A percentile compares a stretch with the other conserved stretches of the same genome.
Conservation (phyloP, 208 protist species). For the Porcisia hertigi region DNA sequence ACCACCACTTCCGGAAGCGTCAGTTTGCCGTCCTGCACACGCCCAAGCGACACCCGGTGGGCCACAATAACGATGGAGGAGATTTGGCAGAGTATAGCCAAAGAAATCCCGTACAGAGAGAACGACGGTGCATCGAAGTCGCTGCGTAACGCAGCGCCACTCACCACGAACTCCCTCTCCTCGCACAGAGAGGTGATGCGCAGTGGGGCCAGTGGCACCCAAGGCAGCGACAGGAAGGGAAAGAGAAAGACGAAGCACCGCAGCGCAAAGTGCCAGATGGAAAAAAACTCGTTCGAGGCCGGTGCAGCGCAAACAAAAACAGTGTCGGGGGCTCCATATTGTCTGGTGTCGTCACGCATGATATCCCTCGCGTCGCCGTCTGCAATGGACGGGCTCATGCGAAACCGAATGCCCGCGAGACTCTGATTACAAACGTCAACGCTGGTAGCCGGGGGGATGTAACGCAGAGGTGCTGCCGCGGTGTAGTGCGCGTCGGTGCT, state of each 20-base stretch:
- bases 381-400: slow-evolving; percentile 13
- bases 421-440: slow-evolving; percentile 22
- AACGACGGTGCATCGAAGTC: slow-evolving; percentile 62
- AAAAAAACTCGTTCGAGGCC: slow-evolving; percentile 56
- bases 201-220: slow-evolving; percentile 49
- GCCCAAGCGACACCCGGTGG: slow-evolving; percentile 42
- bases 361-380: slow-evolving; percentile 20
- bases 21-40: slow-evolving; percentile 41
- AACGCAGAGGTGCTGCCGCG: background rate
- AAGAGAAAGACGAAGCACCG: slow-evolving; percentile 68
- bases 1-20: slow-evolving; percentile 63
- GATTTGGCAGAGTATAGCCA: slow-evolving; percentile 55
- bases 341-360: background rate
- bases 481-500: background rate
- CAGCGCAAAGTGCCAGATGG: slow-evolving; percentile 29
- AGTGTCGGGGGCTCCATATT: slow-evolving; percentile 32
- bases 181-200: slow-evolving; percentile 60
- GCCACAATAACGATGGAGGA: slow-evolving; percentile 57
- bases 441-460: background rate
- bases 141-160: slow-evolving; percentile 65
- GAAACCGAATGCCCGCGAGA: slow-evolving; percentile 20
- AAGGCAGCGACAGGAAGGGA: slow-evolving; percentile 71
- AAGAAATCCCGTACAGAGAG: slow-evolving; percentile 43
- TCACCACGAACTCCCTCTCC: slow-evolving; percentile 85
- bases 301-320: slow-evolving; percentile 65